Conservation (phyloP, 148 eudicot species). For the Amaranthus hypochondriacus region DNA sequence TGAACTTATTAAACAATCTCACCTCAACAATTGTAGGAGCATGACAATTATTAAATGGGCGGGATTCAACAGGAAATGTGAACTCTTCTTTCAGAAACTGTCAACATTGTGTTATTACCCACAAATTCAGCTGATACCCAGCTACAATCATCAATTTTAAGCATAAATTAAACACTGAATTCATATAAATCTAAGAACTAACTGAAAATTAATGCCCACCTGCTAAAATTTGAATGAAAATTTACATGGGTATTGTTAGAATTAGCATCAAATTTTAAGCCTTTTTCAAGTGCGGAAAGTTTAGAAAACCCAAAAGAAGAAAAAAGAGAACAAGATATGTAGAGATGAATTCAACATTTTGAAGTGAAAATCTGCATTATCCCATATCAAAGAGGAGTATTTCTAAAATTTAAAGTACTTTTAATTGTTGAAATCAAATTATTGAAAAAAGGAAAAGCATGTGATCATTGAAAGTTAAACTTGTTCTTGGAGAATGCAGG, state of each 20-base stretch:
- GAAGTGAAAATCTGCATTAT: not conserved
- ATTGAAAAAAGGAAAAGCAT: not conserved
- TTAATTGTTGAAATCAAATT: not conserved
- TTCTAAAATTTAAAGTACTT: no score
- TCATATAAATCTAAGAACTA: not conserved
- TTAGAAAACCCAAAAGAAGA: conserved; percentile 14
- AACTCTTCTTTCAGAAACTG: conserved; percentile 43
- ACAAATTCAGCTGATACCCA: conserved; percentile 18
- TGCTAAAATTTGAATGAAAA: conserved; percentile 30
- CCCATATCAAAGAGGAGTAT: not conserved
- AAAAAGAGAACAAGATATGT: conserved; percentile 13
- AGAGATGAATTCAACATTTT: conserved; percentile 22
- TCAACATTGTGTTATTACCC: conserved; percentile 26
- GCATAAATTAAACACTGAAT: not conserved
- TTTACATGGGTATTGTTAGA: conserved; percentile 13
- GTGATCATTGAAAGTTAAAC: not conserved
- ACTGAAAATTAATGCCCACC: conserved; percentile 22
- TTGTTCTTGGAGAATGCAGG: not conserved
- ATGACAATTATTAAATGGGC: conserved; percentile 76
- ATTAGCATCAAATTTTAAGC: conserved; percentile 10
- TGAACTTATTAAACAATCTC: not conserved
- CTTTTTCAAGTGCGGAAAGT: conserved; percentile 12
- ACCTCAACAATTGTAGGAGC: conserved; percentile 97
- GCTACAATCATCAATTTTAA: conserved; percentile 4
- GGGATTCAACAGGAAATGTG: conserved; percentile 59